A percentile compares a stretch with the other conserved stretches of the same genome.
Conservation (phyloP, 768 basidiomycete genomes). For the Trametes punicea region DNA sequence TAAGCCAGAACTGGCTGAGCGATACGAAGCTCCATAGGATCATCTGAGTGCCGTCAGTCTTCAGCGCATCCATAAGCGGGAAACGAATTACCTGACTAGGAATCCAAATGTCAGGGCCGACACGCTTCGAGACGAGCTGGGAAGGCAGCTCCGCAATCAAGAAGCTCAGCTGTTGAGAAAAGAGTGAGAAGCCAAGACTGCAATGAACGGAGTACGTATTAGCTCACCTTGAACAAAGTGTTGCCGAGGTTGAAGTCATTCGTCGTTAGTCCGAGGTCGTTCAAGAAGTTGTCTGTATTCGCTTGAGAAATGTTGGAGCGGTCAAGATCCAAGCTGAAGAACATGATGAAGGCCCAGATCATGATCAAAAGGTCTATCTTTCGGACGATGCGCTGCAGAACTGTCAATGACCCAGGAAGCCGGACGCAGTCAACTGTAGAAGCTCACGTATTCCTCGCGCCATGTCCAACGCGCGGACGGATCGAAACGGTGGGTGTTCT, state of each 20-base stretch:
- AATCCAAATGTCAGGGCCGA: constrained; percentile 68
- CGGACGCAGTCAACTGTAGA: not conserved
- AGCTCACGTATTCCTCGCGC: constrained; percentile 55
- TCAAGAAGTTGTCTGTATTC: constrained; percentile 66
- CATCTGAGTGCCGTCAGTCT: constrained; percentile 35
- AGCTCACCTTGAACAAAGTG: constrained; percentile 46
- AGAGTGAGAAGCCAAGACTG: not conserved
- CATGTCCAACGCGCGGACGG: constrained; percentile 67
- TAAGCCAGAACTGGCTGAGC: constrained; percentile 57
- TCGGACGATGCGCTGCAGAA: constrained; percentile 45
- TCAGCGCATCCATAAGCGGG: not conserved
- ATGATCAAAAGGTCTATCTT: constrained; percentile 61
- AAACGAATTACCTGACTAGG: constrained; percentile 44
- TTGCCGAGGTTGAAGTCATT: constrained; percentile 66
- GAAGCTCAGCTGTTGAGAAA: constrained; percentile 26
- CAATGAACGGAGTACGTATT: constrained; percentile 23
- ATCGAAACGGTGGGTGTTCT: constrained; percentile 65
- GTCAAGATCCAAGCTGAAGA: constrained; percentile 58
- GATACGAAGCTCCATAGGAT: constrained; percentile 55
- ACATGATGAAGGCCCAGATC: constrained; percentile 61
- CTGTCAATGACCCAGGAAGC: not conserved
- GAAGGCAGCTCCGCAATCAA: constrained; percentile 56
- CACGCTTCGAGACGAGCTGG: constrained; percentile 61
- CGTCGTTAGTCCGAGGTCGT: constrained; percentile 56
- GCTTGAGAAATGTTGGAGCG: constrained; percentile 62